Base-by-base conservation (phyloP, 495 filamentous ascomycete genomes). In the Aspergillus sclerotioniger region DNA sequence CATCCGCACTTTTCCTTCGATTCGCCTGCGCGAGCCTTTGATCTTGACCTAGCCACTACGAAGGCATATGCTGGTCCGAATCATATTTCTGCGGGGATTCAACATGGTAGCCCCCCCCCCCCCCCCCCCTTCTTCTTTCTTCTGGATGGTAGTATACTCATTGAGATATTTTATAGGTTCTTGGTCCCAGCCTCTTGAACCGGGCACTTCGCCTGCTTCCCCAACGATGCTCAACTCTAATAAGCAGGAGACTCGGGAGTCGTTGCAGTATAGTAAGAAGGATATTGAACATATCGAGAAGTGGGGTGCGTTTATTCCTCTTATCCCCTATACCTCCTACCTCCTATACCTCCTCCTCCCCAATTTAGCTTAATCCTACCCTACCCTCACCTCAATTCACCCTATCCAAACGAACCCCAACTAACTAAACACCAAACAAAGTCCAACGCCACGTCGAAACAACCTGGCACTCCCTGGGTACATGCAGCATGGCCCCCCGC, bases 401-500 rank as follows among this genome's bases (percentile, higher is more conserved):
- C 25, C 5, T 25, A 25, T 25, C 25, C n/a, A n/a, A n/a, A n/a
- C n/a, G n/a, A n/a, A n/a, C n/a, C n/a, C n/a, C n/a, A n/a, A n/a
- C n/a, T n/a, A n/a, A 37, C 20, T 54, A 35, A 48, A 32, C 6
- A n/a, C 25, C 5, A 25, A 8, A 4, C 44, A 9, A 33, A 75
- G 72, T 73, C 28, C 62, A 71, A 76, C 79, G 84, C 53, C 85
- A 91, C 60, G 86, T 90, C 53, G 88, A 90, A 74, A 91, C 85
- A 19, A 92, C 88, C 19, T 92, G 90, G 90, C 90, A 92, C 71
- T 72, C 62, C 15, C 74, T 78, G 3, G 77, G 87, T 64, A 90
- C 89, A 0, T 91, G 88, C 76, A 88, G 84, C 56, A 94, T 94
- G 89, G 88, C 88, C 0, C 90, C 90, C 17, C 81, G 77, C 48